Evolutionary conservation across 2,329 filamentous ascomycete species (phyloP), one percentile per base, ranked within the genome.

Genomic region (Colletotrichum acutatum): DNA sequence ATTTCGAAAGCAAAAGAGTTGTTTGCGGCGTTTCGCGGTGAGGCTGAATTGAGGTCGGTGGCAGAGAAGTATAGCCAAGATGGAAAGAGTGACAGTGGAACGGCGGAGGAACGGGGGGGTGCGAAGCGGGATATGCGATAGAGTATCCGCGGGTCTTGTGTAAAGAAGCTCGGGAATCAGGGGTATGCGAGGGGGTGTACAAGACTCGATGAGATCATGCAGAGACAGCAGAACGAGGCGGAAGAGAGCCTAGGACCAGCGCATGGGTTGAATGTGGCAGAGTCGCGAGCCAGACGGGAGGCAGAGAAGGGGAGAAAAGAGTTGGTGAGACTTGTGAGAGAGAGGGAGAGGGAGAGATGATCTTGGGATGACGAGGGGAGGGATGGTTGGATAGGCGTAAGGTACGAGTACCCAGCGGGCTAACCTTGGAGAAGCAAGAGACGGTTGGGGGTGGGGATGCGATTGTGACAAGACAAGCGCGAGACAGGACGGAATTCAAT

Each of bases 251-350:
- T 72, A 59, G 32, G 62, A 63, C 26, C 57, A 57, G 58, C 58
- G 57, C 53, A 58, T 52, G 57, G 58, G 57, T 65, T 42, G 61
- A 52, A 54, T 71, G 71, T 71, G 73, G 62, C 73, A 74, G 71
- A 71, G 66, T 65, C 56, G 66, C 63, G 46, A 28, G 24, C 24
- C 24, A 61, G 32, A 32, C 61, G 37, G 60, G 54, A 42, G 16
- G 16, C 37, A 19, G 16, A 8, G 37, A 19, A 42, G 26, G 76
- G 75, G 74, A 78, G 72, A 80, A 66, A 64, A 77, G 78, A 76
- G 76, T 66, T 75, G 84, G 78, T 37, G 83, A 84, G 53, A 83
- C 37, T 42, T 42, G 67, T 76, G 72, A 56, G 16, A 14, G 52
- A 57, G 61, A 28, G 62, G 37, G 72, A 68, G 14, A 53, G 32